phyloP scores from a whole-genome alignment of 2,329 filamentous ascomycete species.

The Botrytis medusae region DNA sequence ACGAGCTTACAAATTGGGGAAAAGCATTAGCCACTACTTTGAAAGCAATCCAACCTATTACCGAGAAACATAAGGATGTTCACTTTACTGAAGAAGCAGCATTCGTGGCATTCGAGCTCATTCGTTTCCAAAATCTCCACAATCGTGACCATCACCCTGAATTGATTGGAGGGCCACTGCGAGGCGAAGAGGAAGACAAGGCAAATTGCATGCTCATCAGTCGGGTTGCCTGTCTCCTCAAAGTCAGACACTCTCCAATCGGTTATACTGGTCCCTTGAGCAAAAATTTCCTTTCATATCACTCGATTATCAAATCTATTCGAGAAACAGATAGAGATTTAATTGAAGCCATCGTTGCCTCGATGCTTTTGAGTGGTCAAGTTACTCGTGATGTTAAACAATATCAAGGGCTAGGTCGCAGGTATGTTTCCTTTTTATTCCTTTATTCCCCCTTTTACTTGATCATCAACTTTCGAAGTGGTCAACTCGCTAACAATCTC shows the following conservation, averaged over 20 bases:
- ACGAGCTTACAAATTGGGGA: slow-evolving; percentile 83
- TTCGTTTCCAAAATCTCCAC: slow-evolving; percentile 76
- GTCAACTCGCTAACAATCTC: neutral
- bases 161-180: slow-evolving; percentile 55
- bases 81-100: slow-evolving; percentile 69
- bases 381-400: slow-evolving; percentile 66
- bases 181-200: slow-evolving; percentile 69
- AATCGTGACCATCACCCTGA: slow-evolving; percentile 59
- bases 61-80: slow-evolving; percentile 46
- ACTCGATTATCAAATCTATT: slow-evolving; percentile 77
- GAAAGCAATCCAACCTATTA: slow-evolving; percentile 55
- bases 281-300: slow-evolving; percentile 83
- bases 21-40: slow-evolving; percentile 72
- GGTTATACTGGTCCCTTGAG: slow-evolving; percentile 95
- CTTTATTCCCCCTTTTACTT: neutral
- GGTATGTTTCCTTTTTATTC: slow-evolving; percentile 51
- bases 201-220: slow-evolving; percentile 78
- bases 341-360: slow-evolving; percentile 76
- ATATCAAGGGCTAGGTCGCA: slow-evolving; percentile 65
- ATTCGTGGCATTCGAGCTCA: slow-evolving; percentile 81
- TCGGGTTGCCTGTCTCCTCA: slow-evolving; percentile 79
- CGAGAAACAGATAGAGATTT: slow-evolving; percentile 79
- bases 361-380: slow-evolving; percentile 79
- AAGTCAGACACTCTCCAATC: slow-evolving; percentile 77
- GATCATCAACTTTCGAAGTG: neutral